Evolutionary conservation across 2,329 filamentous ascomycete species (phyloP).

Genomic region (Rhinocladiella mackenziei): DNA sequence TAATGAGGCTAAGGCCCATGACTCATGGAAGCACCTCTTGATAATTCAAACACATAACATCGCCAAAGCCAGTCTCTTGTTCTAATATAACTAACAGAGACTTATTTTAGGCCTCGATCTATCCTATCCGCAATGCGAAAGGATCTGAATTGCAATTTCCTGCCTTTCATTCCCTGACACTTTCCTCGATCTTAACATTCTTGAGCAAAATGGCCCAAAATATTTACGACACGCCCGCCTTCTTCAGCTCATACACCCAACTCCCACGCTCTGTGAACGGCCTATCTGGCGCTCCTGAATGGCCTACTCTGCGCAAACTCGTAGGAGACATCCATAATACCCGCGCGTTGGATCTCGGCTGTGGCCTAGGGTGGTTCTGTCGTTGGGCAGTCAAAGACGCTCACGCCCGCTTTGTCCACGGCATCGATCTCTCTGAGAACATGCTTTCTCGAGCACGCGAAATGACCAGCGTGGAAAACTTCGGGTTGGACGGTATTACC

Average conservation of each 20-base stretch:
- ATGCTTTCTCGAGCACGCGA: constrained; percentile 51
- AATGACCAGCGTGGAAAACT: constrained; percentile 3
- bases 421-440: constrained; percentile 53
- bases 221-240: constrained; percentile 41
- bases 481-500: constrained; percentile 1
- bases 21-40: too few relatives aligned
- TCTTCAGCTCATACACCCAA: constrained; percentile 45
- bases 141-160: too few relatives aligned
- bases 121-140: too few relatives aligned
- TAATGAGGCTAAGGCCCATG: too few relatives aligned
- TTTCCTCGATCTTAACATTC: too few relatives aligned
- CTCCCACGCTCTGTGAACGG: constrained; percentile 42
- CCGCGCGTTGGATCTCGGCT: constrained; percentile 55
- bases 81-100: too few relatives aligned
- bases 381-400: constrained; percentile 49
- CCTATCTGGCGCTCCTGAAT: constrained; percentile 43
- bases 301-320: constrained; percentile 42
- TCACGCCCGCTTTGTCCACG: constrained; percentile 40
- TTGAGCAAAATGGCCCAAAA: constrained; percentile 38
- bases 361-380: constrained; percentile 58
- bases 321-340: constrained; percentile 36
- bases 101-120: too few relatives aligned
- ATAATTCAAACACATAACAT: too few relatives aligned
- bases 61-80: too few relatives aligned
- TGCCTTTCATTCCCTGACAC: too few relatives aligned